A percentile compares a stretch with the other conserved stretches of the same genome.
Evolutionary conservation across 805 yeast genomes (phyloP).

Genomic region (Komagataella kurtzmanii): DNA sequence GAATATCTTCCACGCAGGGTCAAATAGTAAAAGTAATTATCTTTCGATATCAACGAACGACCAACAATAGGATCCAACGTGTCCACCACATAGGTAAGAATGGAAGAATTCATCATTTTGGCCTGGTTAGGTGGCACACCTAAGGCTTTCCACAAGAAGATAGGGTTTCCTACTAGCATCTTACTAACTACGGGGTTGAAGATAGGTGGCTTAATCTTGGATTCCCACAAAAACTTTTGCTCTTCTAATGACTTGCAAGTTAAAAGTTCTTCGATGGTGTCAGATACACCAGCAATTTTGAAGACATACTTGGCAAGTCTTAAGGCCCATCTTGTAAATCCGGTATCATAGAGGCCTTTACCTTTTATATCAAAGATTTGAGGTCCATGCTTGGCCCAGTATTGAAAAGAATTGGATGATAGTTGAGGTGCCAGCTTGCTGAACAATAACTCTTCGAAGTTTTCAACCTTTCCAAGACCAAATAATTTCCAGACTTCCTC

Average conservation of each 20-base stretch:
- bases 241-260: conserved; percentile 41
- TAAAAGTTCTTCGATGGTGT: conserved; percentile 42
- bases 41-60: conserved; percentile 48
- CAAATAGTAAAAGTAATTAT: conserved; percentile 71
- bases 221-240: conserved; percentile 53
- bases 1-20: conserved; percentile 49
- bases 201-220: conserved; percentile 50
- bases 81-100: conserved; percentile 58
- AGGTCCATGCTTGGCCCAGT: conserved; percentile 57
- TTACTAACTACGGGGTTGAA: conserved; percentile 59
- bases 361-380: conserved; percentile 41
- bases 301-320: conserved; percentile 53
- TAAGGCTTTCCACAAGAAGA: conserved; percentile 79
- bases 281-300: conserved; percentile 35
- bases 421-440: conserved; percentile 50
- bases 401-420: conserved; percentile 73
- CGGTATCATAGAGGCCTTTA: conserved; percentile 64
- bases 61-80: conserved; percentile 66
- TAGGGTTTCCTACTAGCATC: conserved; percentile 63
- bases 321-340: conserved; percentile 79
- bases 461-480: conserved; percentile 56
- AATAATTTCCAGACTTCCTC: conserved; percentile 63
- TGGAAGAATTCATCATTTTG: conserved; percentile 61
- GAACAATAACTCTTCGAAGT: conserved; percentile 38
- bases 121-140: conserved; percentile 89